phyloP scores from a whole-genome alignment of 306 rosid genomes.

The Lathyrus aphaca region DNA sequence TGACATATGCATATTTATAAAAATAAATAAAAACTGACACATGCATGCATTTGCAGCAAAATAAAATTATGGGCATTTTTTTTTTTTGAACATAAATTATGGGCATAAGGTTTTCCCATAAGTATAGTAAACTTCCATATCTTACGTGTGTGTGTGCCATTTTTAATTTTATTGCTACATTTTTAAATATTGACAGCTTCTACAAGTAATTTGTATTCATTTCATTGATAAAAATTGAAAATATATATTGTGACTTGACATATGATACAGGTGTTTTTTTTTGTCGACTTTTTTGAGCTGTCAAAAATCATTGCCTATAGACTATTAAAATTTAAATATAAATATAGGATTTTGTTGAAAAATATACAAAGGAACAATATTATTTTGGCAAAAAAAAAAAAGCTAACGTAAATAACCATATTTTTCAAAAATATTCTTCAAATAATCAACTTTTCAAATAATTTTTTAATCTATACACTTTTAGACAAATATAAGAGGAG shows the following conservation, averaged over 20 bases:
- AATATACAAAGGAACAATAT: background rate
- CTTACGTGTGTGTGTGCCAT: background rate
- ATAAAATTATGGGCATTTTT: no score
- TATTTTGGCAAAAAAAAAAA: background rate
- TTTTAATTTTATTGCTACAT: background rate
- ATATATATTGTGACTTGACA: background rate
- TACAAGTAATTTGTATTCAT: background rate
- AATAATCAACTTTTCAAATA: no score
- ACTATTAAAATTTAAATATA: background rate
- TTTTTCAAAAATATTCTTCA: no score
- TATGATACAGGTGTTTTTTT: constrained; percentile 17
- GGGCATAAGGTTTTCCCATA: no score
- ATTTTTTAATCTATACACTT: no score
- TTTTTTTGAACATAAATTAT: no score
- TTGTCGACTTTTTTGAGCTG: constrained; percentile 13
- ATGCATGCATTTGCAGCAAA: background rate
- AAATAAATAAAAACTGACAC: no score
- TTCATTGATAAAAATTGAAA: background rate
- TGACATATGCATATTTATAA: background rate
- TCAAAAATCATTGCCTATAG: constrained; percentile 9
- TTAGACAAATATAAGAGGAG: no score
- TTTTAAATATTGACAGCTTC: constrained; percentile 11
- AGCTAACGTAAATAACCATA: no score
- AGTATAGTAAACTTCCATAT: no score
- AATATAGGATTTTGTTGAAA: background rate